Base-by-base conservation (phyloP, 306 rosid species). In the Quercus ilex region DNA sequence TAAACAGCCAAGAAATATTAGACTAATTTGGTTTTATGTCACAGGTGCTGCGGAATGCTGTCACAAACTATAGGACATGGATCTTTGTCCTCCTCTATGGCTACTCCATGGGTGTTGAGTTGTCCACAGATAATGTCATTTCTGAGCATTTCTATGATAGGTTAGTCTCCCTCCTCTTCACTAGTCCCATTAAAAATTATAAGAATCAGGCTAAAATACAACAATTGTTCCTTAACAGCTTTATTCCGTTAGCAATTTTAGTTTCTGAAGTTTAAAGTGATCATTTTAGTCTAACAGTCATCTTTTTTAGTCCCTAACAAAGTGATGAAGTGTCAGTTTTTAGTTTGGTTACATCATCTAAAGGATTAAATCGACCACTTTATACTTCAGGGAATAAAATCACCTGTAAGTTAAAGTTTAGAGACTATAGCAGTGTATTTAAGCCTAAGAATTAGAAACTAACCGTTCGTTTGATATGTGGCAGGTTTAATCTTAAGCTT, bases 31-130 rank as follows among this genome's bases (percentile, higher is more conserved):
- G 52, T 63, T 69, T 71, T 5, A 70, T 23, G 55, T 7, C 25
- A 67, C 88, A 94, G 96, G 92, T 94, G 20, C 9, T 94, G 46
- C 88, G 95, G 97, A 85, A 94, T 73, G 97, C 95, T 26, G 28
- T 92, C 67, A 92, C 97, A 69, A 94, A 94, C 83, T 94, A 94
- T 64, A 87, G 99, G 82, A 91, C 97, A 19, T 92, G 97, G 99
- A 33, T 94, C 53, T 92, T 92, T 69, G 97, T 87, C 38, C 92
- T 94, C 19, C 92, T 92, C 38, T 94, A 92, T 43, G 99, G 99
- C 3, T 94, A 90, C 83, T 94, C 97, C 17, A 91, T 94, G 97
- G 99, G 97, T 14, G 97, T 94, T 71, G 99, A 94, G 52, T 79
- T 94, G 49, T 87, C 97, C 84, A 94, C 89, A 26, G 97, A 94